Base-by-base conservation (phyloP, 1,284 basidiomycete species). In the Apiotrichum mycotoxinovorans region DNA sequence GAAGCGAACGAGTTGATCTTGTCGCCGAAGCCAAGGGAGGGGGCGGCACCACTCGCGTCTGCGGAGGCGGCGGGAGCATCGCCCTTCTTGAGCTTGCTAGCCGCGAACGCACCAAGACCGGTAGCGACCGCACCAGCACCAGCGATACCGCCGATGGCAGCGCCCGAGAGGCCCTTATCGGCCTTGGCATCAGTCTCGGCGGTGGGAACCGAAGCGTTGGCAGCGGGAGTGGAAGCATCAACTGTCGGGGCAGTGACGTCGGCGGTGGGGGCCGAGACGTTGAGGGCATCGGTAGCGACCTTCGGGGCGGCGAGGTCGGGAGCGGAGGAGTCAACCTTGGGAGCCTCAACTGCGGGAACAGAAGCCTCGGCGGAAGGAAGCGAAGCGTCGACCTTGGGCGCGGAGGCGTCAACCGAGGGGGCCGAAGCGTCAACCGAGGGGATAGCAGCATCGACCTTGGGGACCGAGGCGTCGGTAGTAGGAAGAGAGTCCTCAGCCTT, bases 31-130 rank as follows among this genome's bases (percentile, higher is more conserved):
- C 23, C 57, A 23, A 25, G 50, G n/a, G 54, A 46, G 14, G 56
- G 54, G 3, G 52, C 44, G 26, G 55, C n/a, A n/a, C n/a, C n/a
- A n/a, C n/a, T 42, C 27, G 58, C 12, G 30, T 51, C 25, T 4
- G 52, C 49, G 12, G 57, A 26, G n/a, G 50, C 44, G 51, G 57
- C 57, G 12, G n/a, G 17, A 17, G 20, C 37, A n/a, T 20, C 33
- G 26, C 33, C 44, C 11, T 34, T 50, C 54, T 30, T 55, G 46
- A 35, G 34, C 46, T 48, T 48, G 44, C 50, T 27, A 5, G 23
- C 51, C 12, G 51, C 38, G 20, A 37, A 27, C 9, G 49, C 49
- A 42, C 35, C 43, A 5, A 37, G 34, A 18, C 44, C 44, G 20
- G 44, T 20, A 20, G 42, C 44, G 15, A 41, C 47, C 33, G 43